phyloP scores from a whole-genome alignment of 1,139 yeast species.

The Candida sp. region DNA sequence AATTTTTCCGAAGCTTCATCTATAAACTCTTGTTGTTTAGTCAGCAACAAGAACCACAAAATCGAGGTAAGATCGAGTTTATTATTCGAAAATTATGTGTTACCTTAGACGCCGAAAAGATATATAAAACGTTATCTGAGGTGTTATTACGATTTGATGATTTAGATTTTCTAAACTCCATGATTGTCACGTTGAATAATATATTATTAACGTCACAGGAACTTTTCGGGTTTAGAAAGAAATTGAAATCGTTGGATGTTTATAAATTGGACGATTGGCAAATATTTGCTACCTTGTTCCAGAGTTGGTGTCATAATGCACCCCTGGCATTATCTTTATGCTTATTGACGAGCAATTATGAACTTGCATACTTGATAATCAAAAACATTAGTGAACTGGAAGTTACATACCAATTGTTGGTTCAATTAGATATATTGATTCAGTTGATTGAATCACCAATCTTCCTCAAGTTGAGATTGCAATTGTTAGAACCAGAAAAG shows the following conservation, averaged over 20 bases:
- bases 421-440: conserved; percentile 78
- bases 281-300: conserved; percentile 74
- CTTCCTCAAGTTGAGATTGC: conserved; percentile 82
- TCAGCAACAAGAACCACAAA: conserved; percentile 37
- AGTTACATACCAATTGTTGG: conserved; percentile 63
- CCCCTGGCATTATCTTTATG: conserved; percentile 88
- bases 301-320: conserved; percentile 91
- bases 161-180: conserved; percentile 69
- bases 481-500: conserved; percentile 80
- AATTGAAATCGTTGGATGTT: conserved; percentile 49
- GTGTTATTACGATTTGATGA: conserved; percentile 64
- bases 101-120: conserved; percentile 77
- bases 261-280: conserved; percentile 60
- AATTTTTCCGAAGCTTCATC: conserved; percentile 75
- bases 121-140: conserved; percentile 77
- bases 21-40: conserved; percentile 67
- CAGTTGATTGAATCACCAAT: conserved; percentile 82
- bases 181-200: conserved; percentile 85
- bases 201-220: conserved; percentile 87
- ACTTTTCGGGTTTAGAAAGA: conserved; percentile 62
- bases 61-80: conserved; percentile 71
- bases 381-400: conserved; percentile 76
- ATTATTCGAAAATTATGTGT: conserved; percentile 83
- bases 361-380: conserved; percentile 78
- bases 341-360: conserved; percentile 84